These are phyloP conservation scores for Candida xiaguanensis DNA, from an alignment of 805 yeast species.

Conservation along the genomic window DNA sequence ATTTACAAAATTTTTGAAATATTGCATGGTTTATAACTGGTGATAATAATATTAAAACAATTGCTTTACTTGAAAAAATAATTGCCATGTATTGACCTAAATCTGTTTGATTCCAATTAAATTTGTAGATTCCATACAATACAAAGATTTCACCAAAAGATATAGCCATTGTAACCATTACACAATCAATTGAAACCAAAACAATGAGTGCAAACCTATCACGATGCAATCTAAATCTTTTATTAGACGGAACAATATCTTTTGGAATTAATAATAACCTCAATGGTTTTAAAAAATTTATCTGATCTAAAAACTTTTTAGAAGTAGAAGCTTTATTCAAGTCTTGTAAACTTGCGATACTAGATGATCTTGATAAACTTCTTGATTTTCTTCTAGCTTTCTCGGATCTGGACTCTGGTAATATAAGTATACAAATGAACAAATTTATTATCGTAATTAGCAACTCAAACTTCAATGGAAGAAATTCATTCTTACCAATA, in stretches of 20 bases:
- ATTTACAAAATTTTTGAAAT: constrained; percentile 27
- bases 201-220: constrained; percentile 41
- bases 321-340: background rate
- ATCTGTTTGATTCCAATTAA: constrained; percentile 50
- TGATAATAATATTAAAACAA: constrained; percentile 46
- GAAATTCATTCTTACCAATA: constrained; percentile 24
- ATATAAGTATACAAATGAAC: constrained; percentile 24
- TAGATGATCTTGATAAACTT: constrained; percentile 24
- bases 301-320: constrained; percentile 3
- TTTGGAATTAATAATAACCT: constrained; percentile 52
- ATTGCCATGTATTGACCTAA: constrained; percentile 56
- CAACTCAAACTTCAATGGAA: constrained; percentile 30
- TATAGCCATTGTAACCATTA: constrained; percentile 25
- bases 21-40: constrained; percentile 43
- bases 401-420: constrained; percentile 64
- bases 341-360: constrained; percentile 13
- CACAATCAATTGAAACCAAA: constrained; percentile 46
- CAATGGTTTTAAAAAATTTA: constrained; percentile 43
- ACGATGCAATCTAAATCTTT: constrained; percentile 14
- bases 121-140: constrained; percentile 51
- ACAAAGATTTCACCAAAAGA: constrained; percentile 41
- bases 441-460: constrained; percentile 30
- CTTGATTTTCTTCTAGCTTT: constrained; percentile 53
- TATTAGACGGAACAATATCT: constrained; percentile 19
- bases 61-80: constrained; percentile 47